Base-by-base conservation (phyloP, 805 yeast species). In the Zygotorulaspora florentina region DNA sequence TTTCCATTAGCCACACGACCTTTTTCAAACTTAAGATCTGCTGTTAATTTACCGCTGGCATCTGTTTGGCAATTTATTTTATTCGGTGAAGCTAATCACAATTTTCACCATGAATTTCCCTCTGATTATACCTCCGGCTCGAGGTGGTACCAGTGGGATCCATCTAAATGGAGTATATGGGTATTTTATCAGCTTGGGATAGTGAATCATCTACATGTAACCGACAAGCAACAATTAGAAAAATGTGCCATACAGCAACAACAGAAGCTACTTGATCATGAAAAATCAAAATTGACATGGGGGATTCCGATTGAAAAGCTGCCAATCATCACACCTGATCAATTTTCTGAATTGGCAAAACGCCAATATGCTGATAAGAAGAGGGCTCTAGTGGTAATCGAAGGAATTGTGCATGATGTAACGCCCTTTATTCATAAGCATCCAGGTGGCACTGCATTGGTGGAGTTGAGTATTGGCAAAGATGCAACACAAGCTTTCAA, bases 81-180 rank as follows among this genome's bases (percentile, higher is more conserved):
- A 0, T 81, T 85, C 60, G 98, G 98, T 10, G 96, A 90, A 68
- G 91, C 95, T 4, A 81, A 81, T 67, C 95, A 88, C 66, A 90
- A 89, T 68, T 91, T 85, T 70, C 98, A 90, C 69, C 96, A 91
- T 69, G 96, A 88, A 68, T 90, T 90, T 66, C 96, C 96, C 5
- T 81, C 85, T 52, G 97, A 90, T 67, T 89, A 84, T 68, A 75
- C 96, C 50, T 81, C 81, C 54, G 87, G 89, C 5, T 69, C 78
- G 45, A 77, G 80, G 51, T 74, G 82, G 77, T 81, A 80, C 66
- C 83, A 84, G 39, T 84, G 80, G 65, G 98, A 90, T 65, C 96
- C 97, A 9, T 84, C 95, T 34, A 89, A 87, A 70, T 80, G 87
- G 83, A 71, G 79, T 41, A 73, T 90, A 43, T 74, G 74, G 66